Evolutionary conservation across 495 filamentous ascomycete species (phyloP).

Genomic region (Cryomyces minteri): DNA sequence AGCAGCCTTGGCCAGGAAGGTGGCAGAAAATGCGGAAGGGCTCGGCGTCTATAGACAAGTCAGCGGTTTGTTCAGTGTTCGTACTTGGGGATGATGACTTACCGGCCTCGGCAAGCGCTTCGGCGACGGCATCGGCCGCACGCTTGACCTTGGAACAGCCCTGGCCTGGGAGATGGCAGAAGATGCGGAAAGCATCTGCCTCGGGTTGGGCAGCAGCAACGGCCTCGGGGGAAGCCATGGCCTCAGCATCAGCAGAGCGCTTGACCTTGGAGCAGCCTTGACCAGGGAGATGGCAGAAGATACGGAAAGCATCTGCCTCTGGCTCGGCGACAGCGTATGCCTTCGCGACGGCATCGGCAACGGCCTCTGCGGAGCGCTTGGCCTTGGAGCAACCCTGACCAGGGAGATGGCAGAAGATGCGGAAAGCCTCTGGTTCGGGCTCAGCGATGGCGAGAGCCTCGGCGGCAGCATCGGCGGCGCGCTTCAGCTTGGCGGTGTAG

Average conservation of each 20-base stretch:
- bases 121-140: slow-evolving; percentile 2
- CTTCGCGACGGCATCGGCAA: slow-evolving; percentile 19
- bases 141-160: slow-evolving; percentile 7
- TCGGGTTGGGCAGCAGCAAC: slow-evolving; percentile 8
- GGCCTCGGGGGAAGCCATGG: slow-evolving; percentile 28
- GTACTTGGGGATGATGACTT: too few relatives aligned
- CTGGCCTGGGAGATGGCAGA: slow-evolving; percentile 2
- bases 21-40: neutral
- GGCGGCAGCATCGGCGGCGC: slow-evolving; percentile 31
- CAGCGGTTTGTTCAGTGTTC: too few relatives aligned
- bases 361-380: slow-evolving; percentile 28
- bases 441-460: slow-evolving; percentile 19
- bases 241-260: slow-evolving; percentile 23
- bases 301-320: slow-evolving; percentile 1
- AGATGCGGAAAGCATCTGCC: neutral
- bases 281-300: slow-evolving; percentile 6
- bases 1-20: slow-evolving; percentile 4
- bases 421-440: neutral
- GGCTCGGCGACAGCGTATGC: slow-evolving; percentile 11
- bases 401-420: slow-evolving; percentile 16
- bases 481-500: slow-evolving; percentile 22
- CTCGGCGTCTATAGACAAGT: neutral
- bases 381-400: slow-evolving; percentile 27
- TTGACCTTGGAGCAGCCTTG: slow-evolving; percentile 17
- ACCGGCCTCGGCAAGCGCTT: neutral